Percentiles rank a stretch among this genome's conserved stretches.
Conservation (phyloP, 805 yeast genomes). For the Sugiyamaella marilandica region DNA sequence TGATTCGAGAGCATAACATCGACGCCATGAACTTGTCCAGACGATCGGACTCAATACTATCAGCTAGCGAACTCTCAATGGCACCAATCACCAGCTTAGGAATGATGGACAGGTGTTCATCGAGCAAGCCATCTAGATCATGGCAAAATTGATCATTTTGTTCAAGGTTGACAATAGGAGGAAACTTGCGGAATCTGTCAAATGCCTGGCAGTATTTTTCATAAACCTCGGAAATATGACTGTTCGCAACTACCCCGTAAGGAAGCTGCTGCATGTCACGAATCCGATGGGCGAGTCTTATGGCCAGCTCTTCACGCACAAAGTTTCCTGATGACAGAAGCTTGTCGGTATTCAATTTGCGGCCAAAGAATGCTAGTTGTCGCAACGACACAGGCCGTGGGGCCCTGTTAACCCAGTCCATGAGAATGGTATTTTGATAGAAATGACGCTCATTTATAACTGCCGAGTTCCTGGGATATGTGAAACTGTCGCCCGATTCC, state of each 20-base stretch:
- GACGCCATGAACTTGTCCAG: slow-evolving; percentile 73
- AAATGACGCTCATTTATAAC: slow-evolving; percentile 68
- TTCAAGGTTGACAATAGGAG: slow-evolving; percentile 59
- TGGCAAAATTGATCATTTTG: slow-evolving; percentile 74
- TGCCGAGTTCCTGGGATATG: slow-evolving; percentile 35
- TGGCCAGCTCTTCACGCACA: slow-evolving; percentile 79
- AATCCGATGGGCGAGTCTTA: slow-evolving; percentile 75
- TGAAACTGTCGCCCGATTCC: slow-evolving; percentile 18
- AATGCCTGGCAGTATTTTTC: slow-evolving; percentile 86
- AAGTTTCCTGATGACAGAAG: slow-evolving; percentile 81
- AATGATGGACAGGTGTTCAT: slow-evolving; percentile 72
- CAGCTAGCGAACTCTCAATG: slow-evolving; percentile 62
- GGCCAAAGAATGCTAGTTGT: slow-evolving; percentile 87
- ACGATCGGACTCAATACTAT: slow-evolving; percentile 52
- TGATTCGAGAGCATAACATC: slow-evolving; percentile 77
- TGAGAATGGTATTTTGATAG: slow-evolving; percentile 71
- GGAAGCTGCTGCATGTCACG: slow-evolving; percentile 78
- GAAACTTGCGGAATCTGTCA: slow-evolving; percentile 73
- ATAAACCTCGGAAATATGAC: slow-evolving; percentile 80
- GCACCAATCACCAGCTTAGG: slow-evolving; percentile 94
- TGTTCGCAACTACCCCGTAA: slow-evolving; percentile 76
- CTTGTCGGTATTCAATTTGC: slow-evolving; percentile 68
- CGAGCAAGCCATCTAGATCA: slow-evolving; percentile 55
- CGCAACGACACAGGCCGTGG: slow-evolving; percentile 89
- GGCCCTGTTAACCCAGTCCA: slow-evolving; percentile 55